Evolutionary conservation across 2,329 filamentous ascomycete species (phyloP).

Genomic region (Clonostachys rhizophaga): DNA sequence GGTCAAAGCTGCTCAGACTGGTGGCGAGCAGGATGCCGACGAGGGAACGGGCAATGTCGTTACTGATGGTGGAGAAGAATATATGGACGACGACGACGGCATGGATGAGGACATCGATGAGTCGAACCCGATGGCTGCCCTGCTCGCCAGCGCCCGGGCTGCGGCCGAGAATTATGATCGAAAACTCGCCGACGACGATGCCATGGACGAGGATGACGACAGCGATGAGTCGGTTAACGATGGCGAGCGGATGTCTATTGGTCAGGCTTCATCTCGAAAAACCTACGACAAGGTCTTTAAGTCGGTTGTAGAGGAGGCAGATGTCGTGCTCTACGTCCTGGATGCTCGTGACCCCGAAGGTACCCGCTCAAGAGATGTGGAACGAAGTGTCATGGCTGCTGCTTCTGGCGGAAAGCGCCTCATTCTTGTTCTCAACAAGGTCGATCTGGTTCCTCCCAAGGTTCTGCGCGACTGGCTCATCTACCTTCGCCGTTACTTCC

Average conservation of each 20-base stretch:
- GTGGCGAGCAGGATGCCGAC: conserved; percentile 26
- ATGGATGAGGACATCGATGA: conserved; percentile 59
- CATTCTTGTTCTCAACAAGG: conserved; percentile 93
- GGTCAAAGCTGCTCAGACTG: conserved; percentile 62
- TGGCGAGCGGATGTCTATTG: conserved; percentile 43
- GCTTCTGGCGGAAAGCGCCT: conserved; percentile 79
- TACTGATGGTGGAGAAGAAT: conserved; percentile 40
- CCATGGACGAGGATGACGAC: conserved; percentile 43
- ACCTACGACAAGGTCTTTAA: conserved; percentile 97
- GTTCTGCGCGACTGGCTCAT: conserved; percentile 81
- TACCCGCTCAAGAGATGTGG: conserved; percentile 84
- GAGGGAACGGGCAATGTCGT: conserved; percentile 39
- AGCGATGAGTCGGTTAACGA: conserved; percentile 54
- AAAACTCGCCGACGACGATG: conserved; percentile 50
- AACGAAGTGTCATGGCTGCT: conserved; percentile 87
- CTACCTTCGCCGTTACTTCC: conserved; percentile 84
- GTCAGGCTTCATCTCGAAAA: conserved; percentile 65
- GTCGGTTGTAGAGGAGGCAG: conserved; percentile 80
- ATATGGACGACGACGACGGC: conserved; percentile 44
- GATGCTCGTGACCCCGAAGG: conserved; percentile 90
- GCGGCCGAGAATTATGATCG: conserved; percentile 73
- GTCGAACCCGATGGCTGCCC: conserved; percentile 86
- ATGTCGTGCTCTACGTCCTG: conserved; percentile 89
- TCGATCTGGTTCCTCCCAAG: conserved; percentile 79
- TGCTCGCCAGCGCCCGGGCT: conserved; percentile 76